Evolutionary conservation across 306 rosid species (phyloP).

Genomic region (Cucumis sativus): DNA sequence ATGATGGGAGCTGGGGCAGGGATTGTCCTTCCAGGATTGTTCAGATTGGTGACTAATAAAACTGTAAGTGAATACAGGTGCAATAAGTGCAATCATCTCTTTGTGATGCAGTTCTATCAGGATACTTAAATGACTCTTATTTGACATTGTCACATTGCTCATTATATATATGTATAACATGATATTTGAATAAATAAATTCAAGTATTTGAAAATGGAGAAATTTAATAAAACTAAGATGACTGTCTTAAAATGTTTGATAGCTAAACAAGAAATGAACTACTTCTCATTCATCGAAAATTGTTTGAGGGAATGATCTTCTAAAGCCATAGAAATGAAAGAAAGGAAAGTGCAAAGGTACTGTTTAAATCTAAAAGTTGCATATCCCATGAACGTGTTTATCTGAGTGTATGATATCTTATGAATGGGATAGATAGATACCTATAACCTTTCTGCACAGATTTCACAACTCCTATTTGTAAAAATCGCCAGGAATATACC

Average conservation of each 20-base stretch:
- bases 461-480: background rate
- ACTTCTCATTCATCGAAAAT: background rate
- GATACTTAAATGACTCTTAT: background rate
- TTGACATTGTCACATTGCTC: background rate
- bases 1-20: slow-evolving; percentile 95
- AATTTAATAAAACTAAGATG: background rate
- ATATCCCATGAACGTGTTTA: background rate
- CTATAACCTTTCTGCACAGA: background rate
- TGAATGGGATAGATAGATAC: background rate
- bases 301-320: background rate
- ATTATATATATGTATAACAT: background rate
- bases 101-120: background rate
- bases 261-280: background rate
- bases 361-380: background rate
- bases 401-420: background rate
- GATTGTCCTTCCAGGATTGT: slow-evolving; percentile 86
- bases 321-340: background rate
- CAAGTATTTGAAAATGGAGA: background rate
- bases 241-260: background rate
- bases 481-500: background rate
- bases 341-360: background rate
- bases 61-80: slow-evolving; percentile 43
- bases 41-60: slow-evolving; percentile 68
- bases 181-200: background rate
- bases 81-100: background rate